Evolutionary conservation across 202 grass and related monocot genomes (phyloP), one percentile per base, ranked within the genome.

Genomic region (Digitaria exilis): DNA sequence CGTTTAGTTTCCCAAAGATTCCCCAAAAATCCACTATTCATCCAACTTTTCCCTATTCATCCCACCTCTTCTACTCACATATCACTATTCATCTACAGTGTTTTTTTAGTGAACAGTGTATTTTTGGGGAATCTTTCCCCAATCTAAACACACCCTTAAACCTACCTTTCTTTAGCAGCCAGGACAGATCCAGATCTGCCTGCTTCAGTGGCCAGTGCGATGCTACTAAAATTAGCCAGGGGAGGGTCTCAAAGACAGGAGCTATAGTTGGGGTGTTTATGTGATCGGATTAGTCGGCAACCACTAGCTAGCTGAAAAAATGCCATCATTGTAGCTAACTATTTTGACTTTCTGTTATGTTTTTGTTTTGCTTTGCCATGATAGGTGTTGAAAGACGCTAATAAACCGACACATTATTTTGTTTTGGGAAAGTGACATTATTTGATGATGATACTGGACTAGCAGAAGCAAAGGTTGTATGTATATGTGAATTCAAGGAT

Each of bases 111-210:
- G n/a, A n/a, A n/a, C n/a, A n/a, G n/a, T n/a, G n/a, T n/a, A n/a
- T n/a, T n/a, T n/a, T n/a, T n/a, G n/a, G n/a, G n/a, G n/a, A n/a
- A n/a, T n/a, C n/a, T n/a, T n/a, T n/a, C n/a, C n/a, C n/a, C n/a
- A n/a, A n/a, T n/a, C n/a, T n/a, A n/a, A n/a, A n/a, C n/a, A n/a
- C n/a, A n/a, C n/a, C n/a, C n/a, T n/a, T 43, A 82, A 82, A 68
- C 50, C 48, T 78, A 68, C 15, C 73, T 89, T 78, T 89, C 65
- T 73, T 73, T 68, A 82, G 72, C 78, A 71, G 28, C 54, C 42
- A 81, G 37, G 30, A 57, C 71, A 71, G 72, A 85, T 89, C 83
- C 78, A 82, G 79, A 89, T 78, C 61, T 70, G 64, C 72, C 68
- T 89, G 57, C 78, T 78, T 77, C 49, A 60, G 71, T 30, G 84